Base-by-base conservation (phyloP, 108 stramenopile genomes). In the Pseudonitzschia pungens region DNA sequence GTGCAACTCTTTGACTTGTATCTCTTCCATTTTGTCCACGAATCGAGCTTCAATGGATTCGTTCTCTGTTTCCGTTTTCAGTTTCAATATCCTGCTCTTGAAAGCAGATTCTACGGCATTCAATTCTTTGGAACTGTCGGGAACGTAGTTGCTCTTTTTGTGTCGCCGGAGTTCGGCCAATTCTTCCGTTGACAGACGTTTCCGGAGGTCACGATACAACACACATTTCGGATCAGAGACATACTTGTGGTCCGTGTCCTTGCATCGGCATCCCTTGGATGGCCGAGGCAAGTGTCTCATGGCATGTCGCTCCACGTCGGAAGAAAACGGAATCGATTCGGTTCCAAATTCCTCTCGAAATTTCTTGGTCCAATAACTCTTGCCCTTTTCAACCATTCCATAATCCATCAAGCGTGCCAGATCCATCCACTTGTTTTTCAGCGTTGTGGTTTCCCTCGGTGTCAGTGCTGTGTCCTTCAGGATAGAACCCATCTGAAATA, bases 21-120 rank as follows among this genome's bases (percentile, higher is more conserved):
- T 78, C 33, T 81, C 73, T 76, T 93, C 92, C 92, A 93, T 93
- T 29, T 84, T 67, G 16, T 82, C 69, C 11, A 93, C 87, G 73
- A 91, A 93, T 41, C 76, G 68, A 11, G 85, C 89, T 78, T 93
- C 92, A 53, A 69, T 70, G 20, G 76, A 71, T 42, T 80, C 75
- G 3, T 78, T 69, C 45, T 81, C 81, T 15, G 69, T 64, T 26
- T 84, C 85, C 0, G 58, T 69, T 56, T 86, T 85, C 40, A 85
- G 58, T 54, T 81, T 76, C 15, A 85, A 27, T 50, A 88, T 72
- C 45, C 90, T 69, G 29, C 88, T 84, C 58, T 83, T 81, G 65
- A 82, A 82, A 10, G 89, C 92, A n/a, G 80, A 77, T 65, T 88
- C 88, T 43, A 93, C 71, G 20, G 75, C 65, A 74, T 81, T 89